A percentile compares a stretch with the other conserved stretches of the same genome.
Evolutionary conservation across 371 early-diverging fungal genomes (phyloP).

Genomic region (Mucor saturninus): DNA sequence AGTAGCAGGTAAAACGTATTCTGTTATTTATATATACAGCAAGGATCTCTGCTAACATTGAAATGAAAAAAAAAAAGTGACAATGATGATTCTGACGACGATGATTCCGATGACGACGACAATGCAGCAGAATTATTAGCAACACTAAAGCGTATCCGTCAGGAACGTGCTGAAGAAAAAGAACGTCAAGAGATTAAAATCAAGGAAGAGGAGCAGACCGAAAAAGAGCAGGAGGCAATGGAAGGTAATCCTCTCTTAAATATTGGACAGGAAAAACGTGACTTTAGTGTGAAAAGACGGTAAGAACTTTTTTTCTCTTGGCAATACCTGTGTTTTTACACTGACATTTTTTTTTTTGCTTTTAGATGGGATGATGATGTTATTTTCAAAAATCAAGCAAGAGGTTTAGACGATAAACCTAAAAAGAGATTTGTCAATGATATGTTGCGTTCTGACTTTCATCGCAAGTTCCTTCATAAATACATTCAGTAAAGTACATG

Average conservation of each 20-base stretch:
- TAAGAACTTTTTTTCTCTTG: conserved; percentile 21
- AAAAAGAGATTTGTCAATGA: conserved; percentile 97
- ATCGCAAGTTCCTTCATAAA: conserved; percentile 92
- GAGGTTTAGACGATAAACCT: conserved; percentile 82
- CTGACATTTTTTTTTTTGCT: conserved; percentile 2
- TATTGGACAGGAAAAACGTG: conserved; percentile 54
- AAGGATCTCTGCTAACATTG: no score
- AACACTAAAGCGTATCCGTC: conserved; percentile 94
- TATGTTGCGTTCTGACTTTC: conserved; percentile 93
- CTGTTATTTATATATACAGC: no score
- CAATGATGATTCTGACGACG: conserved; percentile 44
- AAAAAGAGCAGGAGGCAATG: conserved; percentile 64
- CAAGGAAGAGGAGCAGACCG: conserved; percentile 56
- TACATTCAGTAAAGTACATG: conserved; percentile 66
- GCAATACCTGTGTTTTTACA: not conserved
- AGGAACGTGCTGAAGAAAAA: conserved; percentile 92
- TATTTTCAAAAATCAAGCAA: conserved; percentile 95
- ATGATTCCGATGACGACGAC: conserved; percentile 88
- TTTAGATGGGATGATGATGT: conserved; percentile 94
- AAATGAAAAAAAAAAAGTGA: not conserved
- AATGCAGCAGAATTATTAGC: conserved; percentile 89
- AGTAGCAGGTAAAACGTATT: conserved; percentile 22
- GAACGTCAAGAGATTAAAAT: conserved; percentile 78
- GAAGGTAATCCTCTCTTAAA: conserved; percentile 87
- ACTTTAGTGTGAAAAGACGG: conserved; percentile 90